These are phyloP conservation scores for Colletotrichum sp. DNA, from an alignment of 2,329 filamentous ascomycete species.

Conservation along the genomic window DNA sequence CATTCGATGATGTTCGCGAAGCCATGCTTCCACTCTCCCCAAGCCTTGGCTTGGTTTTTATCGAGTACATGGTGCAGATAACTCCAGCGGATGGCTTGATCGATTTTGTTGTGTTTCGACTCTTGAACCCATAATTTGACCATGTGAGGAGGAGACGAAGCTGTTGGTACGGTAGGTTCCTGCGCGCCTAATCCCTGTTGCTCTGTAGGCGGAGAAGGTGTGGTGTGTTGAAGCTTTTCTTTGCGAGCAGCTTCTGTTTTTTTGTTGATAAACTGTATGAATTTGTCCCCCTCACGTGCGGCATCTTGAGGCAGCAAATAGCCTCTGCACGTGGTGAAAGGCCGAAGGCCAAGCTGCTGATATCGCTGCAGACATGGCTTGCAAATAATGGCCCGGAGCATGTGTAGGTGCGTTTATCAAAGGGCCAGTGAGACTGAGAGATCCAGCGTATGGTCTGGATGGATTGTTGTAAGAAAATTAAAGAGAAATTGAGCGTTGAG, in stretches of 20 bases:
- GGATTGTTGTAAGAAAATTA: neutral
- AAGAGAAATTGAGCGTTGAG: neutral
- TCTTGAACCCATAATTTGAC: neutral
- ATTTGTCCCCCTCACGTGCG: neutral
- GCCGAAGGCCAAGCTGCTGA: neutral
- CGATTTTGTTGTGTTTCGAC: neutral
- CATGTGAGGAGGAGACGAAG: neutral
- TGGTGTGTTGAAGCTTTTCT: conserved; percentile 17
- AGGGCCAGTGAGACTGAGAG: neutral
- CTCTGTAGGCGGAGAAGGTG: neutral
- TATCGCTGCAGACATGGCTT: neutral
- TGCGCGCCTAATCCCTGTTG: neutral
- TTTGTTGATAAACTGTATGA: neutral
- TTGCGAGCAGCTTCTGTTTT: neutral
- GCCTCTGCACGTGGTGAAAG: neutral
- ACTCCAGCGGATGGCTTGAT: neutral
- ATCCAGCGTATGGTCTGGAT: neutral
- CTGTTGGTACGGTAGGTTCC: neutral
- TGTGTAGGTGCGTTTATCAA: neutral
- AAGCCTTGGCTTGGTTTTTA: neutral
- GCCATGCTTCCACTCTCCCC: neutral
- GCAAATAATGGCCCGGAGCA: neutral
- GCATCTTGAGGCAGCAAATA: neutral
- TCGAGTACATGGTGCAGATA: neutral
- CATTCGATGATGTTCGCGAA: neutral